Percentiles rank a stretch among this genome's conserved stretches.
Evolutionary conservation across 1,284 basidiomycete genomes (phyloP).

Genomic region (Coniferiporia weirii): DNA sequence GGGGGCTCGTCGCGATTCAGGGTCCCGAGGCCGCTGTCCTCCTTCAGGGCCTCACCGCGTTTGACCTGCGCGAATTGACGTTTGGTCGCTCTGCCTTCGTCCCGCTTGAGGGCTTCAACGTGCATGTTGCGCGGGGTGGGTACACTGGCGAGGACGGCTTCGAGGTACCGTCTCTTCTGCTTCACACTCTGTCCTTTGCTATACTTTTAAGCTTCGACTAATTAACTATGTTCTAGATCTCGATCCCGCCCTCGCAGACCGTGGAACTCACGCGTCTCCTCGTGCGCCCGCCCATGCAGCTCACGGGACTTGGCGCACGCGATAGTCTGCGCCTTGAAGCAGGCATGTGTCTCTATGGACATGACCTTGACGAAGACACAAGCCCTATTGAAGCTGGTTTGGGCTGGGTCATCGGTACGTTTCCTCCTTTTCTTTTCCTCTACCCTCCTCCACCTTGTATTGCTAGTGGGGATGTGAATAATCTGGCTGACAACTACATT

Average conservation of each 20-base stretch:
- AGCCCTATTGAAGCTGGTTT: slow-evolving; percentile 89
- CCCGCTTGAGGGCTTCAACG: slow-evolving; percentile 69
- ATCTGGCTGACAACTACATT: background rate
- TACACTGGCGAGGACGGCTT: slow-evolving; percentile 99
- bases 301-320: slow-evolving; percentile 89
- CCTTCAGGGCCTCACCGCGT: slow-evolving; percentile 68
- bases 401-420: slow-evolving; percentile 85
- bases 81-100: slow-evolving; percentile 81
- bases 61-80: slow-evolving; percentile 66
- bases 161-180: slow-evolving; percentile 38
- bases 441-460: background rate
- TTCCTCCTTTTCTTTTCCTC: slow-evolving; percentile 18
- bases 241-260: slow-evolving; percentile 78
- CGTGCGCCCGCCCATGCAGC: slow-evolving; percentile 69
- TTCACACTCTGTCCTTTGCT: too few relatives aligned
- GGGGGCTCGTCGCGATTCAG: slow-evolving; percentile 90
- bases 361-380: slow-evolving; percentile 86
- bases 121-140: slow-evolving; percentile 93
- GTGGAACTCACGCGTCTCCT: slow-evolving; percentile 70
- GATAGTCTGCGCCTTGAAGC: slow-evolving; percentile 94
- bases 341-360: slow-evolving; percentile 97
- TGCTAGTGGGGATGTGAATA: too few relatives aligned
- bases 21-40: slow-evolving; percentile 82
- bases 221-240: slow-evolving; percentile 47
- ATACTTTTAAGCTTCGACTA: too few relatives aligned